Base-by-base conservation (phyloP, 1,139 yeast species). In the Suhomyces coccinellae region DNA sequence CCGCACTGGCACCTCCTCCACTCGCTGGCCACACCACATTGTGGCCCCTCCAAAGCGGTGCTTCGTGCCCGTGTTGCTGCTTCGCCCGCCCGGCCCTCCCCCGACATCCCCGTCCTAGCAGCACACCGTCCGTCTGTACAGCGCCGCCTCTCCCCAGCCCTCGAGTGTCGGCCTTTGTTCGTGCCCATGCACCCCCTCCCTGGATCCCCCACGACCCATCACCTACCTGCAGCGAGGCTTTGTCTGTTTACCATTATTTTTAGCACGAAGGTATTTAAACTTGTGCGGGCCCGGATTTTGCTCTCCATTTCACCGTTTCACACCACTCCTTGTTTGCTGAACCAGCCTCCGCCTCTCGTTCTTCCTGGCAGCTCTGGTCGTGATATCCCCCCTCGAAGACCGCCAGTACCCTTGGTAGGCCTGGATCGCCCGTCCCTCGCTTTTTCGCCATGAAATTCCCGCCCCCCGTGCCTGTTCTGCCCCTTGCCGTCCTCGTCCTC, bases 221-320 rank as follows among this genome's bases (percentile, higher is more conserved):
- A 22, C 41, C 41, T 31, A 24, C 15, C 41, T 24, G 28, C 41
- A 24, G 36, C 35, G 35, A 32, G 41, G 41, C 41, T 38, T 38
- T 31, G 41, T 24, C 35, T 41, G 45, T 45, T 45, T 41, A 41
- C 48, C 11, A 31, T 31, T 41, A 45, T 45, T 45, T 45, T 41
- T 45, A 45, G 48, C 42, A 4, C 24, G 8, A 20, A 33, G 42
- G 43, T 45, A 45, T 45, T 41, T 45, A 45, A 44, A 29, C 40
- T 27, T 26, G 27, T 20, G 29, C 13, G 26, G 39, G 5, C 16
- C 39, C 27, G 24, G 27, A 16, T 28, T 28, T 36, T 28, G 33
- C 33, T 16, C 14, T 8, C 10, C 11, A 10, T 29, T 24, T 24
- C 13, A 24, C 37, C 30, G 7, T 13, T 20, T 20, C 24, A 4